Percentiles rank a stretch among this genome's conserved stretches.
Conservation (phyloP, 768 basidiomycete species). For the Ramaria rubella region DNA sequence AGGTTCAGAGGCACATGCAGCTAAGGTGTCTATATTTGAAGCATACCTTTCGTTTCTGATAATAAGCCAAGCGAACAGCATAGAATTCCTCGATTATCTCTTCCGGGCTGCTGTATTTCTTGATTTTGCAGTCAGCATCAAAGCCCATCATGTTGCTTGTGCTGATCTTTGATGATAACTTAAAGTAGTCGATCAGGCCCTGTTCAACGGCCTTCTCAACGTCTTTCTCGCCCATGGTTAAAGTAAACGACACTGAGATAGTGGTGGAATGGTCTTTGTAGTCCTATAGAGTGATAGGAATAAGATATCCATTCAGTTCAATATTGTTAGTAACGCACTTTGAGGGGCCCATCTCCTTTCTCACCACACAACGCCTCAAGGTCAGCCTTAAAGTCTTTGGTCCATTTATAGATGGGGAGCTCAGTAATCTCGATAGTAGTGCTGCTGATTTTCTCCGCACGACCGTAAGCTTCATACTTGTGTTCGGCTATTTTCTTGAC, state of each 20-base stretch:
- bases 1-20: constrained; percentile 1
- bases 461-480: constrained; percentile 78
- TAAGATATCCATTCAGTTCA: not conserved
- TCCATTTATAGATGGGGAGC: constrained; percentile 94
- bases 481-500: constrained; percentile 77
- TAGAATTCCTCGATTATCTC: constrained; percentile 93
- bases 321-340: constrained; percentile 43
- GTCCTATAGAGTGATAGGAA: constrained; percentile 47
- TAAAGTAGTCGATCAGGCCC: constrained; percentile 88
- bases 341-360: constrained; percentile 74
- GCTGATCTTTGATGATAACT: constrained; percentile 73
- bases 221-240: constrained; percentile 74
- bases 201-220: constrained; percentile 85
- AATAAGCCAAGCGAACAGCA: constrained; percentile 78
- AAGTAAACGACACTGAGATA: constrained; percentile 79
- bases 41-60: constrained; percentile 90
- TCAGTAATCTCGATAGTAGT: constrained; percentile 94
- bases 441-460: constrained; percentile 69
- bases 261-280: constrained; percentile 97
- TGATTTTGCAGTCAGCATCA: constrained; percentile 93
- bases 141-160: constrained; percentile 99
- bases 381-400: constrained; percentile 84
- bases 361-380: constrained; percentile 79
- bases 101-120: constrained; percentile 83
- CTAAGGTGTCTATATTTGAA: not conserved